phyloP scores from a whole-genome alignment of 75 land plant species.

The Pseudotsuga menziesii region DNA sequence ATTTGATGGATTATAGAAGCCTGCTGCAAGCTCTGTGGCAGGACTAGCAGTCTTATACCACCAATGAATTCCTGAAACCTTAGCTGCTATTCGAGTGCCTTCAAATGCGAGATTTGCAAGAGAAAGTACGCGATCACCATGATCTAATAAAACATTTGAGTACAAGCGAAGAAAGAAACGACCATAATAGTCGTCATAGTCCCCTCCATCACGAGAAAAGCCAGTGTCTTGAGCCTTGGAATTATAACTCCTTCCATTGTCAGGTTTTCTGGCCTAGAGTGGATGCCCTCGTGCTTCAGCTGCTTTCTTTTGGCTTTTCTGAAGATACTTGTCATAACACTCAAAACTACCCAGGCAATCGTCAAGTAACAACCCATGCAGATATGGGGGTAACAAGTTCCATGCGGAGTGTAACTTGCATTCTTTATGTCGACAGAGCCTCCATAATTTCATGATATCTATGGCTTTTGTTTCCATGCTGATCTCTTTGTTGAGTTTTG shows the following conservation, averaged over 20 bases:
- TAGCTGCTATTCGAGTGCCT: slow-evolving; percentile 70
- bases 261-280: slow-evolving; percentile 82
- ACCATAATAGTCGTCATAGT: slow-evolving; percentile 95
- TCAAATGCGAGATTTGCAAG: slow-evolving; percentile 94
- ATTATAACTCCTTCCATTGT: slow-evolving; percentile 82
- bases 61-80: slow-evolving; percentile 96
- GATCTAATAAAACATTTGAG: slow-evolving; percentile 75
- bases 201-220: slow-evolving; percentile 97
- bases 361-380: no score
- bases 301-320: slow-evolving; percentile 63
- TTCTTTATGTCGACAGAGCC: no score
- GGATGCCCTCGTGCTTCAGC: slow-evolving; percentile 88
- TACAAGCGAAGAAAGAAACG: slow-evolving; percentile 96
- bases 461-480: no score
- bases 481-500: no score
- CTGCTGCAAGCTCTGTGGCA: slow-evolving; percentile 97
- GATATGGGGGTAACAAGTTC: no score
- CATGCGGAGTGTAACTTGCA: no score
- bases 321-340: slow-evolving; percentile 93
- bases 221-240: slow-evolving; percentile 88
- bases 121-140: slow-evolving; percentile 84
- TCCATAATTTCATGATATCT: no score
- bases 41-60: slow-evolving; percentile 99
- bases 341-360: no score
- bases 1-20: slow-evolving; percentile 88